Evolutionary conservation across 23 red algal species (phyloP), one percentile per base, ranked within the genome.

Genomic region (Gracilaria gracilis): DNA sequence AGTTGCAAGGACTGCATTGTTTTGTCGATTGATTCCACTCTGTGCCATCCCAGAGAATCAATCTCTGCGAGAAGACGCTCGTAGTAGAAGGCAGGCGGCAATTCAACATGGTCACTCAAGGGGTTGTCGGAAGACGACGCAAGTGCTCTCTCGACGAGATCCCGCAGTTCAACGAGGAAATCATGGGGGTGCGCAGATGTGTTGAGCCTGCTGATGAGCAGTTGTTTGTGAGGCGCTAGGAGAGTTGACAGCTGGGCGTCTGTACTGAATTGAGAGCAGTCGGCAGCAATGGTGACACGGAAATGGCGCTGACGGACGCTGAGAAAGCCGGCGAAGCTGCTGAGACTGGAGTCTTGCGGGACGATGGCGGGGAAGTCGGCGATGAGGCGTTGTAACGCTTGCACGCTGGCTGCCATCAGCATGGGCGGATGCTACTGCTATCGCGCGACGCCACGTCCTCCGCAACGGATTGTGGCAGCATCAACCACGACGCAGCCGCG

Each of bases 1-100:
- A 94, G 53, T 32, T 64, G n/a, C 20, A 94, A 33, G 19, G 82
- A 67, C 9, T 23, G 79, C 82, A 94, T 87, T 25, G 50, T 61
- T 40, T 51, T 49, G 51, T 55, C 49, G 48, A 94, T 64, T 23
- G 74, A 81, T 40, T 37, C 33, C 24, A 94, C 66, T 44, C 38
- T 31, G 32, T 29, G 24, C 91, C 91, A 94, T 23, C 91, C 91
- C 49, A 94, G 17, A 7, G 76, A n/a, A 5, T 67, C 53, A 51
- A 94, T 86, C 24, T 94, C 67, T 33, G 66, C 39, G 28, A 94
- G 91, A 36, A 94, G 82, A 31, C 50, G 66, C 69, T 94, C 91
- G 61, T 94, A 94, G 38, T 83, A 94, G 50, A 54, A 44, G 25
- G 91, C 81, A 27, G 89, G 77, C 28, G 89, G 89, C 27, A 83